Base-by-base conservation (phyloP, 2,329 filamentous ascomycete species). In the Botrytis squamosa region DNA sequence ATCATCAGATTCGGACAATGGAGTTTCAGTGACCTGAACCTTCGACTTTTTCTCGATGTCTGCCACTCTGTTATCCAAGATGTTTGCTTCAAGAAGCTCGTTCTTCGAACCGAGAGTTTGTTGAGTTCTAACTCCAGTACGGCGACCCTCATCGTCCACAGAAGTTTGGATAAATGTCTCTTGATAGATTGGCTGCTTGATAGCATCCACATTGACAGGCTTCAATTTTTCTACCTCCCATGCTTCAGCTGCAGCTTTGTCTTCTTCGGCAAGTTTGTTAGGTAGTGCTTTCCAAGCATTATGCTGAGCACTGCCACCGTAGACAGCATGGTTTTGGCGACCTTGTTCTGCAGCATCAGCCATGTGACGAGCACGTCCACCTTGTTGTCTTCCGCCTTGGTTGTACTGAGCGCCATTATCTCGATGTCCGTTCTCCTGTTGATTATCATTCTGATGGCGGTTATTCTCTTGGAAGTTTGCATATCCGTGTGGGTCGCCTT, bases 141-240 rank as follows among this genome's bases (percentile, higher is more conserved):
- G 77, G 22, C 73, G 72, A 16, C 72, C 74, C 72, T 83, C 84
- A 75, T 77, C 78, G 40, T 81, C 79, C 33, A 73, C 74, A 46
- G 72, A 69, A 14, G 77, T 79, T 71, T 81, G 74, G 36, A 79
- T 78, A 71, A 79, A 81, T 1, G 79, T 81, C 16, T 81, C 80
- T 40, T 77, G 74, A 55, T 80, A 76, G 4, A 68, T 66, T 14
- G 78, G 78, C 25, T 77, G 74, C 16, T 38, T 60, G 33, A 77
- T 75, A 9, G 68, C 52, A 36, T 74, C 68, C 14, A 68, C 55
- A 49, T 76, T 68, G 12, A 69, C 22, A 36, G 72, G 52, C 38
- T 67, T 65, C 18, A 73, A 12, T 52, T 64, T 75, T 44, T 72
- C 57, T 22, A 60, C 40, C 29, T 76, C 74, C 25, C 75, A 77